Conservation (phyloP, 805 yeast genomes). For the Candida chilensis region DNA sequence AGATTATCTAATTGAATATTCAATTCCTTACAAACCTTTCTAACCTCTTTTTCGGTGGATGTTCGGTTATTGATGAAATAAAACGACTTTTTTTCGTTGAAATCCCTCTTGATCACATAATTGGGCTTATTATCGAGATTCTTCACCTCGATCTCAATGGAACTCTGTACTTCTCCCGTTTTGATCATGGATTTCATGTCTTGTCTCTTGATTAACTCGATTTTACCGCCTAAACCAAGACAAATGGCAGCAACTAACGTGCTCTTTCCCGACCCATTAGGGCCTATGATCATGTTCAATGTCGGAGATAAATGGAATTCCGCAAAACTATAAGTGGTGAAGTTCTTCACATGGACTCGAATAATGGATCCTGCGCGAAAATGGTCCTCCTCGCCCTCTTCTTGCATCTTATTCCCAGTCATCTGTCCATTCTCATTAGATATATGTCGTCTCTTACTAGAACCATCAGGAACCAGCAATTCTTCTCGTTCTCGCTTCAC, state of each 20-base stretch:
- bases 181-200: constrained; percentile 63
- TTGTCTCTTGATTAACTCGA: constrained; percentile 65
- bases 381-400: too few relatives aligned
- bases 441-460: too few relatives aligned
- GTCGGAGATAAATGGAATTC: constrained; percentile 76
- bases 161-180: constrained; percentile 41
- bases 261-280: constrained; percentile 94
- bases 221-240: constrained; percentile 76
- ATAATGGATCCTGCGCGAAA: too few relatives aligned
- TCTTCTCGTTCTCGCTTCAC: too few relatives aligned
- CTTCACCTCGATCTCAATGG: constrained; percentile 43
- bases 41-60: constrained; percentile 35
- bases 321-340: constrained; percentile 60
- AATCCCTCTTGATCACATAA: constrained; percentile 31
- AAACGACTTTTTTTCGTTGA: constrained; percentile 35
- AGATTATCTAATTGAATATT: constrained; percentile 85
- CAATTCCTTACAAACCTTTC: constrained; percentile 30
- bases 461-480: too few relatives aligned
- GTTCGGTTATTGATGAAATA: constrained; percentile 40
- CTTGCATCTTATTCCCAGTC: too few relatives aligned
- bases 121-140: constrained; percentile 23
- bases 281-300: constrained; percentile 88
- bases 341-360: constrained; percentile 45
- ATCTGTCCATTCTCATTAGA: too few relatives aligned
- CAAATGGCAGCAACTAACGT: constrained; percentile 91